These are phyloP conservation scores for Trebouxia sp. DNA, from an alignment of 139 green algal genomes.

Conservation along the genomic window DNA sequence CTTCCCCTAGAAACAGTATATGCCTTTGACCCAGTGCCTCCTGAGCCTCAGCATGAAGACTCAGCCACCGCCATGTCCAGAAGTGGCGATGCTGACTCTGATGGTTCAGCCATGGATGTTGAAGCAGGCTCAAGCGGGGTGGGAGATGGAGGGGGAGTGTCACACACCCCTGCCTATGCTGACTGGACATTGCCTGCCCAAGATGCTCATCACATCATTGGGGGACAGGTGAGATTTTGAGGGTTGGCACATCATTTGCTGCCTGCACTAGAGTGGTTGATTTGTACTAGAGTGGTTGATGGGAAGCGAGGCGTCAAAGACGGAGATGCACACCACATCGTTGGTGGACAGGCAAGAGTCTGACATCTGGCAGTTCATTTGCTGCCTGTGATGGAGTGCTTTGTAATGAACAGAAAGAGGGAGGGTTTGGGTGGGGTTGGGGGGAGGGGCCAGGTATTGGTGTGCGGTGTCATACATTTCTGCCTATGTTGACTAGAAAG, in stretches of 20 bases:
- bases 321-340: neutral
- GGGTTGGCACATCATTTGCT: neutral
- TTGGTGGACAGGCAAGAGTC: neutral
- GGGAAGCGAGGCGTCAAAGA: too few relatives aligned
- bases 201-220: constrained; percentile 40
- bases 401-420: too few relatives aligned
- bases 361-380: too few relatives aligned
- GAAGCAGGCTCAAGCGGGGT: neutral
- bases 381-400: too few relatives aligned
- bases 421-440: too few relatives aligned
- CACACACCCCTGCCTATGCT: neutral
- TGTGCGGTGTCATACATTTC: too few relatives aligned
- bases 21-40: constrained; percentile 61
- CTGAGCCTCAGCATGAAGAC: constrained; percentile 3
- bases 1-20: constrained; percentile 63
- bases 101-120: neutral
- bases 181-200: constrained; percentile 31
- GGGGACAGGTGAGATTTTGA: constrained; percentile 36
- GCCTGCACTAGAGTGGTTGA: too few relatives aligned
- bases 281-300: too few relatives aligned
- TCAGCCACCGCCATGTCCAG: constrained; percentile 21
- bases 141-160: constrained; percentile 1
- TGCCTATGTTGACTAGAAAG: too few relatives aligned
- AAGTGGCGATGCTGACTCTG: neutral
- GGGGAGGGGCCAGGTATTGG: too few relatives aligned